Conservation (phyloP, 805 yeast species). For the Ogataea sp. region DNA sequence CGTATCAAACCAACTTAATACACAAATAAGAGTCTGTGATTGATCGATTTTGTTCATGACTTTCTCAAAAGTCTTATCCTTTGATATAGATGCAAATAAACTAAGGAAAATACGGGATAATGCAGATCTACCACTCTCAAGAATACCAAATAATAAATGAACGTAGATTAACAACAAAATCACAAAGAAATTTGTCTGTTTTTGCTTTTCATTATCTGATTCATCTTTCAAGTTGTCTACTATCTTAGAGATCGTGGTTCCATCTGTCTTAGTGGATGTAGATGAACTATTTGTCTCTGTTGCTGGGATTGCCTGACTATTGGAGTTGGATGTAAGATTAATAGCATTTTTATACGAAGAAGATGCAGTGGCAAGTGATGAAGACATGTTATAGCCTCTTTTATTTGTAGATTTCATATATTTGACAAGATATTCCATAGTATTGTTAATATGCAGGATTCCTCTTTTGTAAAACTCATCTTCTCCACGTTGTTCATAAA, state of each 20-base stretch:
- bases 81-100: constrained; percentile 41
- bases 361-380: background rate
- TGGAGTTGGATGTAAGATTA: too few relatives aligned
- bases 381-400: too few relatives aligned
- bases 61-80: constrained; percentile 34
- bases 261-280: background rate
- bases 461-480: constrained; percentile 45
- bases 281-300: background rate
- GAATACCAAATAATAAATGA: constrained; percentile 42
- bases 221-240: constrained; percentile 30
- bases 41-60: constrained; percentile 40
- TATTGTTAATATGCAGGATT: constrained; percentile 43
- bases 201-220: constrained; percentile 24
- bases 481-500: constrained; percentile 48
- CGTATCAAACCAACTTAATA: constrained; percentile 55
- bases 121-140: constrained; percentile 49
- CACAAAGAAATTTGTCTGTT: constrained; percentile 35
- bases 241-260: constrained; percentile 24
- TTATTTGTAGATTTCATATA: constrained; percentile 24
- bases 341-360: too few relatives aligned
- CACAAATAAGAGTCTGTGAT: constrained; percentile 38
- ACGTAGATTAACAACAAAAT: constrained; percentile 45
- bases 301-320: constrained; percentile 5
- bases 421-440: constrained; percentile 45
- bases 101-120: constrained; percentile 40